Conservation (phyloP, 306 rosid genomes). For the Vicia villosa region DNA sequence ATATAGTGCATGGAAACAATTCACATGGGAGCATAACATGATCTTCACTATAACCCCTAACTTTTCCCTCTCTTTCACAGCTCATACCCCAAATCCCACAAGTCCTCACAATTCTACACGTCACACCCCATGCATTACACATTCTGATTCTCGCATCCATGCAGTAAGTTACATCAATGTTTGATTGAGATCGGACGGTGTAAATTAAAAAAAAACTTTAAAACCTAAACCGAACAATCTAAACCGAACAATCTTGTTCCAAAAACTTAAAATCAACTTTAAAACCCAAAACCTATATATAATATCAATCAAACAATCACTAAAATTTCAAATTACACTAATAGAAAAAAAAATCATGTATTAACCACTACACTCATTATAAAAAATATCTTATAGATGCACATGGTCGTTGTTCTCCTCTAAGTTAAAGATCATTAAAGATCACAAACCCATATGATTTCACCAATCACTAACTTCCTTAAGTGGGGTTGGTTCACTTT, state of each 20-base stretch:
- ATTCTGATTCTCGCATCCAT: no score
- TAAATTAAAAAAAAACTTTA: no score
- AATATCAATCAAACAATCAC: no score
- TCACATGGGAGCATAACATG: constrained; percentile 76
- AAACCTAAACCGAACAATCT: no score
- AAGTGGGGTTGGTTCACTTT: constrained; percentile 35
- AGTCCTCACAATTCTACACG: constrained; percentile 28
- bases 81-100: constrained; percentile 43
- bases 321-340: no score
- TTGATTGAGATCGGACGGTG: no score
- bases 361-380: constrained; percentile 28
- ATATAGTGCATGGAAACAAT: constrained; percentile 65
- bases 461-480: constrained; percentile 34
- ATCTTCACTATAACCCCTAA: constrained; percentile 41
- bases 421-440: constrained; percentile 11
- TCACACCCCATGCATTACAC: constrained; percentile 31
- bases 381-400: constrained; percentile 27
- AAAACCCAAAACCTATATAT: no score
- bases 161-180: no score
- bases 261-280: no score
- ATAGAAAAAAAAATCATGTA: no score
- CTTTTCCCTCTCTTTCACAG: constrained; percentile 46
- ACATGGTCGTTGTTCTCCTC: constrained; percentile 42
- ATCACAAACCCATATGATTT: constrained; percentile 32
- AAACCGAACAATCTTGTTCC: no score